phyloP scores from a whole-genome alignment of 257 asterid genomes.

The Solanum pimpinellifolium region DNA sequence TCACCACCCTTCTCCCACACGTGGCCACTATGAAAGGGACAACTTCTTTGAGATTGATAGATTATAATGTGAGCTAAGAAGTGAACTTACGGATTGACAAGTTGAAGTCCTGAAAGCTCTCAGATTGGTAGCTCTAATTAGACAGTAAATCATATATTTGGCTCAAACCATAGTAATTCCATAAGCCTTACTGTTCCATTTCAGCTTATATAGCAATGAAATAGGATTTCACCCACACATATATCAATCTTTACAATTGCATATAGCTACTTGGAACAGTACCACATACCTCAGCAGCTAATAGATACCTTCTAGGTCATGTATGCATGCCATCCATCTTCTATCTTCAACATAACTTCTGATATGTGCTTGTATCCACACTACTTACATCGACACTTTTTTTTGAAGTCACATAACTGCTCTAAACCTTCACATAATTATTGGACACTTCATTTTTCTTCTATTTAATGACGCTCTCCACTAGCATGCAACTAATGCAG shows the following conservation, averaged over 20 bases:
- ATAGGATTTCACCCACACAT: neutral
- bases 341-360: neutral
- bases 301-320: neutral
- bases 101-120: neutral
- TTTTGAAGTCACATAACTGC: neutral
- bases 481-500: neutral
- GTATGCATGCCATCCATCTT: neutral
- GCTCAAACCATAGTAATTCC: neutral
- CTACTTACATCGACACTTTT: neutral
- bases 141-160: neutral
- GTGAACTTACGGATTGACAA: neutral
- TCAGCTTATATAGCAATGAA: neutral
- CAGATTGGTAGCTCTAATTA: neutral
- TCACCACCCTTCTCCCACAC: neutral
- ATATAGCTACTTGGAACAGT: neutral
- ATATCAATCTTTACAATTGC: neutral
- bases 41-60: neutral
- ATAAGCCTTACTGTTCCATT: neutral
- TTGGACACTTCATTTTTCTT: neutral
- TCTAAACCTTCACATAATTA: neutral
- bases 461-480: neutral
- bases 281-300: neutral
- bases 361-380: neutral
- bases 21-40: neutral
- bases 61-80: neutral